Evolutionary conservation across 257 asterid species (phyloP), one percentile per base, ranked within the genome.

Genomic region (Craterostigma plantagineum): DNA sequence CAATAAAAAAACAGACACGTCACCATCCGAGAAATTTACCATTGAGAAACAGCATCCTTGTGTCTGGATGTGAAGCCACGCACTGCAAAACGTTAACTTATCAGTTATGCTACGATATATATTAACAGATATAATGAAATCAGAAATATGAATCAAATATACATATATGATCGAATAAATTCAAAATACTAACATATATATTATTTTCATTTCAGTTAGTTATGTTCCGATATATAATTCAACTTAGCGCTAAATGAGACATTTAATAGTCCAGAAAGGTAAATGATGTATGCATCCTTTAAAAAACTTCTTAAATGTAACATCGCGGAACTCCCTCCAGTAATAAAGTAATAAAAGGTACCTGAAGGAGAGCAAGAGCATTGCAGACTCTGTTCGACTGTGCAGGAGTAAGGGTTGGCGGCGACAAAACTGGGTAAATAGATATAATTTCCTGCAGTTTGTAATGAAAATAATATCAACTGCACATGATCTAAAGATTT

Each of bases 341-440:
- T 23, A 23, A 23, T 23, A 23, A 6, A 23, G 6, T n/a, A 23
- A 23, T 23, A 23, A 2, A 23, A 17, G 18, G 23, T 51, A 82
- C 95, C 95, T 87, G 98, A 70, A 87, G 95, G 42, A 87, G 77
- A 17, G 98, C 98, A 46, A 87, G 93, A 39, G 98, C 98, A 74
- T 87, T 87, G 76, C 98, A 87, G 55, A 82, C 95, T 61, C 98
- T 65, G 63, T 79, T 82, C 4, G 98, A 87, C 53, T 87, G 95
- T 0, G 86, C 81, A 44, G 93, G 91, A 63, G 93, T 76, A 57
- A 87, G 63, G 69, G 73, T 82, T 33, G 98, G 98, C 9, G 98
- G 98, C 39, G 98, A 87, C 35, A 87, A 65, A 51, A 87, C 95
- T 11, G 95, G 98, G 65, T 87, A 87, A 45, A 87, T 82, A 33